Base-by-base conservation (phyloP, 441 rosid species). In the Brassica balearica region DNA sequence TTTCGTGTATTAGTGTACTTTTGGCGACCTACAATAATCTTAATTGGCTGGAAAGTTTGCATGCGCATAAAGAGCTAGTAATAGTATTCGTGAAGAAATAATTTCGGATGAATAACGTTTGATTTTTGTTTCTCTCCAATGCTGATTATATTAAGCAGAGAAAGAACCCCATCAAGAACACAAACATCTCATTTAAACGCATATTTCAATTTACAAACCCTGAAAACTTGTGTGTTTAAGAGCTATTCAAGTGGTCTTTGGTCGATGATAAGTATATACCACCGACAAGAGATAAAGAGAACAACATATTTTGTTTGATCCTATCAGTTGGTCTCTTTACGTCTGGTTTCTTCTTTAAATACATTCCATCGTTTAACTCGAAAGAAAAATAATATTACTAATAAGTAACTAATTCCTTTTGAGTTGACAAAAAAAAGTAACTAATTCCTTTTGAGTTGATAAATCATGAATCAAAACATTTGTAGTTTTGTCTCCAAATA, bases 1-100 rank as follows among this genome's bases (percentile, higher is more conserved):
- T n/a, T 14, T 41, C 29, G 46, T 19, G 43, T 60, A 11, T 55
- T 22, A 36, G 41, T 51, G 41, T 19, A 20, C 55, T 73, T 64
- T 32, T 19, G 63, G 70, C 34, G 29, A 63, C 51, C 29, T 72
- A 15, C 27, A 46, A 34, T 64, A 19, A 51, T 53, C 20, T 51
- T 53, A 34, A 36, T 34, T 25, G 56, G 77, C 5, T 74, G 58
- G 58, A 56, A 74, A 74, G 56, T 66, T 65, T 9, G 11, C 27
- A 34, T 65, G 71, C 8, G 20, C 77, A 32, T 19, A 14, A 10
- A 14, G 12, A 19, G 3, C 19, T 51, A 6, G 0, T 23, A 14
- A 69, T 56, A 55, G 6, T 3, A 71, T 34, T 34, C 7, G 53
- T 58, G 63, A 58, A 56, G 23, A 70, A 6, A 56, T 17, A 2